phyloP scores from a whole-genome alignment of 1,284 basidiomycete genomes.

The Cerrena zonata region DNA sequence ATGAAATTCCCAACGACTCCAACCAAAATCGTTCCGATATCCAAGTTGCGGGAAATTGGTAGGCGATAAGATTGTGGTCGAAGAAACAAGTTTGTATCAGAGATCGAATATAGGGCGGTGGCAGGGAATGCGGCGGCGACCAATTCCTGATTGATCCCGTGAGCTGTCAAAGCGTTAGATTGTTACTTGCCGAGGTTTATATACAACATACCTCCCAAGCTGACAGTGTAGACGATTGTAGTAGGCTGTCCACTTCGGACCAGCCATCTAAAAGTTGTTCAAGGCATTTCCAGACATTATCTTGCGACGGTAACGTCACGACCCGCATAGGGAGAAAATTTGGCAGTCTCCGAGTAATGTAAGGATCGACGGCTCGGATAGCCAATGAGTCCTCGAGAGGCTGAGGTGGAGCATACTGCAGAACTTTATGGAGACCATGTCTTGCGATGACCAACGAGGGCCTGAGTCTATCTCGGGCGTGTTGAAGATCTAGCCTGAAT shows the following conservation, averaged over 20 bases:
- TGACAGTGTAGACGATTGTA: slow-evolving; percentile 38
- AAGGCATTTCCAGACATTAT: slow-evolving; percentile 50
- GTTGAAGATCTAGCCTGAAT: slow-evolving; percentile 38
- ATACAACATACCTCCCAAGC: slow-evolving; percentile 56
- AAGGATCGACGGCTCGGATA: slow-evolving; percentile 59
- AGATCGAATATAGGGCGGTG: slow-evolving; percentile 56
- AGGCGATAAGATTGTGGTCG: slow-evolving; percentile 51
- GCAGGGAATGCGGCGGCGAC: slow-evolving; percentile 35
- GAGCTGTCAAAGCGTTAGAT: slow-evolving; percentile 30
- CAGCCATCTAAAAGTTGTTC: slow-evolving; percentile 50
- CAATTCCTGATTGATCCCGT: slow-evolving; percentile 46
- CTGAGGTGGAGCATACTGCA: slow-evolving; percentile 33
- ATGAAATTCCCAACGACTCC: slow-evolving; percentile 54
- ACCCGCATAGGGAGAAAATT: slow-evolving; percentile 70
- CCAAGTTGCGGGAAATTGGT: slow-evolving; percentile 46
- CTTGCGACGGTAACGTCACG: slow-evolving; percentile 45
- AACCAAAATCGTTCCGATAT: slow-evolving; percentile 61
- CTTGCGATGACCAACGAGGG: slow-evolving; percentile 36
- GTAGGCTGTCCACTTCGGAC: slow-evolving; percentile 47
- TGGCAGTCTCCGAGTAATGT: slow-evolving; percentile 63
- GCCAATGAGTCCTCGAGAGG: slow-evolving; percentile 44
- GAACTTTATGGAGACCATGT: slow-evolving; percentile 38
- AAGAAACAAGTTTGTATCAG: slow-evolving; percentile 50
- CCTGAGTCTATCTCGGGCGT: slow-evolving; percentile 31
- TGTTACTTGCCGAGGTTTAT: not conserved